Evolutionary conservation across 495 filamentous ascomycete genomes (phyloP).

Genomic region (Penicillium taxi): DNA sequence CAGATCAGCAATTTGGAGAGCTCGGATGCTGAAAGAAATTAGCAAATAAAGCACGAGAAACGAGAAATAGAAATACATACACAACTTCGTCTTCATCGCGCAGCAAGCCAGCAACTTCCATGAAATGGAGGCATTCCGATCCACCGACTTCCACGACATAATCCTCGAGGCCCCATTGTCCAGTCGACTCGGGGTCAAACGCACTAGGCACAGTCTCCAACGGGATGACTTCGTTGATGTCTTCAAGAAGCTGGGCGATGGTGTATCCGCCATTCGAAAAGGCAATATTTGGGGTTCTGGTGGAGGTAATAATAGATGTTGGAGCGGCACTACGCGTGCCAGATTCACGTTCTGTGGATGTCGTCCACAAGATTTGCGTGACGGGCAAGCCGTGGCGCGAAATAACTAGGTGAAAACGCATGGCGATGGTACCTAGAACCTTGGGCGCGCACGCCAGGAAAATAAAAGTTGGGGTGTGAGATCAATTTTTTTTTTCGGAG

Average conservation of each 20-base stretch:
- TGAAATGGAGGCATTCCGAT: conserved; percentile 88
- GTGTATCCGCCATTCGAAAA: conserved; percentile 53
- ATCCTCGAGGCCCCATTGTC: conserved; percentile 82
- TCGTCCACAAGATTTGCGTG: conserved; percentile 66
- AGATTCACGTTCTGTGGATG: conserved; percentile 28
- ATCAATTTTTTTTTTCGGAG: too few relatives aligned
- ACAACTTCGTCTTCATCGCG: conserved; percentile 79
- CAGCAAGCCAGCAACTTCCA: conserved; percentile 58
- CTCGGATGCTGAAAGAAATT: conserved; percentile 57
- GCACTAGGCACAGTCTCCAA: conserved; percentile 57
- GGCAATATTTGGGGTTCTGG: conserved; percentile 35
- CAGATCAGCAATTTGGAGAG: conserved; percentile 67
- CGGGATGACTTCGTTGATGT: conserved; percentile 75
- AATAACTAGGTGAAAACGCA: conserved; percentile 78
- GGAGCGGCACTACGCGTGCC: conserved; percentile 16
- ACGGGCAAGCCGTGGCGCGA: conserved; percentile 74
- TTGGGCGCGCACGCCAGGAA: too few relatives aligned
- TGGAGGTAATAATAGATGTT: conserved; percentile 29
- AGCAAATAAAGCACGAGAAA: neutral
- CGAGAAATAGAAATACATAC: conserved; percentile 41
- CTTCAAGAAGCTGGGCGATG: conserved; percentile 72
- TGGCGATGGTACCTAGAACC: conserved; percentile 37
- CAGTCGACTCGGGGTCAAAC: conserved; percentile 33
- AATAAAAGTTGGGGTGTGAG: too few relatives aligned
- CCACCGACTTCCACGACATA: conserved; percentile 78